A percentile compares a stretch with the other conserved stretches of the same genome.
phyloP scores from a whole-genome alignment of 169 alveolate genomes.

The Eimeria brunetti region DNA sequence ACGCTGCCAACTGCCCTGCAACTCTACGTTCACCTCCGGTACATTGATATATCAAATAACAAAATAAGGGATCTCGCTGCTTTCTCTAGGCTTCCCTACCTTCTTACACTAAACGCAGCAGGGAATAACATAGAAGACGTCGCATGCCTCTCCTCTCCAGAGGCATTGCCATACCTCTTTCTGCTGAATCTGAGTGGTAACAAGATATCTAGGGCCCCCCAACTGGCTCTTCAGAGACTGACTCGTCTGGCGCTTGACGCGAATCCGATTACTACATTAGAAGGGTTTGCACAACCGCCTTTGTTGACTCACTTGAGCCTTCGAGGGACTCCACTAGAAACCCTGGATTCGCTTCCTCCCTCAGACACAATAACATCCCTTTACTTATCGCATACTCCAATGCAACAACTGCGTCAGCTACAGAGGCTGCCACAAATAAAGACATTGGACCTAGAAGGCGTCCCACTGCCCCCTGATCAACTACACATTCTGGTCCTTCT shows the following conservation, averaged over 20 bases:
- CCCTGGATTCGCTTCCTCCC: constrained; percentile 50
- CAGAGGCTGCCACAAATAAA: constrained; percentile 48
- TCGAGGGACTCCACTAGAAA: constrained; percentile 53
- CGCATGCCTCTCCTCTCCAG: constrained; percentile 41
- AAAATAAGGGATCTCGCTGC: constrained; percentile 56
- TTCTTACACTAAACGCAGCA: constrained; percentile 73
- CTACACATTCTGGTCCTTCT: constrained; percentile 58
- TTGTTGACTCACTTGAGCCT: constrained; percentile 69
- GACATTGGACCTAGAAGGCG: constrained; percentile 58
- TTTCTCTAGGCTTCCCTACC: constrained; percentile 71
- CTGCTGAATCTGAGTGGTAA: constrained; percentile 69
- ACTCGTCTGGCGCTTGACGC: constrained; percentile 76
- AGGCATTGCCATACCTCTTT: constrained; percentile 73
- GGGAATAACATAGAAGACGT: constrained; percentile 73
- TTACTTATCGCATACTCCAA: constrained; percentile 62
- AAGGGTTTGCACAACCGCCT: constrained; percentile 68
- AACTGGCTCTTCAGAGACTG: constrained; percentile 60
- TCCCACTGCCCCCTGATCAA: constrained; percentile 28
- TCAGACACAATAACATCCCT: constrained; percentile 63
- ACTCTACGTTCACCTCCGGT: constrained; percentile 70
- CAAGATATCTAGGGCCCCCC: constrained; percentile 35
- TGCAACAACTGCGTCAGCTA: constrained; percentile 55
- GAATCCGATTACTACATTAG: constrained; percentile 69
- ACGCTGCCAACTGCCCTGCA: constrained; percentile 61
- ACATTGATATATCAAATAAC: constrained; percentile 78